phyloP scores from a whole-genome alignment of 768 basidiomycete species.

The Boletus sensibilis region DNA sequence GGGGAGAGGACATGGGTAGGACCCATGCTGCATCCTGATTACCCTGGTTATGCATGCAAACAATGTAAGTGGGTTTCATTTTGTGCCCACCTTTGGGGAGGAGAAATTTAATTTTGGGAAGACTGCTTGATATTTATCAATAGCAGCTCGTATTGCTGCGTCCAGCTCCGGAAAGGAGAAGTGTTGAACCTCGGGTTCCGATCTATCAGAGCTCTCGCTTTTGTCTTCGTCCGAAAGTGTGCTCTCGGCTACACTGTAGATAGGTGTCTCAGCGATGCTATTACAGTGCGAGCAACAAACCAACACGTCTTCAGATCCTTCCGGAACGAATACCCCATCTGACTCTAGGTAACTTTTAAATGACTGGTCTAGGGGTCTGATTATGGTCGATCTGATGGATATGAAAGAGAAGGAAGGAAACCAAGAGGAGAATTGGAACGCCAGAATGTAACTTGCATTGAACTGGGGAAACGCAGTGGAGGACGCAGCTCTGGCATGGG shows the following conservation, averaged over 20 bases:
- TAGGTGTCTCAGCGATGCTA: background rate
- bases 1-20: constrained; percentile 75
- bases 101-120: constrained; percentile 98
- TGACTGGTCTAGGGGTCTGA: constrained; percentile 60
- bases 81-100: constrained; percentile 70
- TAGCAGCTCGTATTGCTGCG: constrained; percentile 57
- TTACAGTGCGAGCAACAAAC: constrained; percentile 26
- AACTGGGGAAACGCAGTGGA: constrained; percentile 47
- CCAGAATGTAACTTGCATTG: constrained; percentile 52
- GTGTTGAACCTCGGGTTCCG: constrained; percentile 34
- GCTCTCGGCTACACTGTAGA: constrained; percentile 49
- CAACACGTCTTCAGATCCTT: constrained; percentile 76
- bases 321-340: constrained; percentile 83
- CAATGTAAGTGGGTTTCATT: background rate
- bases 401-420: constrained; percentile 64
- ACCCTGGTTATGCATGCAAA: background rate
- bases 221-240: constrained; percentile 60
- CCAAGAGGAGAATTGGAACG: constrained; percentile 86
- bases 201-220: constrained; percentile 35
- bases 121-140: constrained; percentile 74
- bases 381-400: constrained; percentile 71
- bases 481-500: background rate
- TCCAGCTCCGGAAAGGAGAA: constrained; percentile 87
- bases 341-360: constrained; percentile 74
- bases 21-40: constrained; percentile 89